These are phyloP conservation scores for Dryas octopetala DNA, from an alignment of 306 rosid species.

Conservation along the genomic window DNA sequence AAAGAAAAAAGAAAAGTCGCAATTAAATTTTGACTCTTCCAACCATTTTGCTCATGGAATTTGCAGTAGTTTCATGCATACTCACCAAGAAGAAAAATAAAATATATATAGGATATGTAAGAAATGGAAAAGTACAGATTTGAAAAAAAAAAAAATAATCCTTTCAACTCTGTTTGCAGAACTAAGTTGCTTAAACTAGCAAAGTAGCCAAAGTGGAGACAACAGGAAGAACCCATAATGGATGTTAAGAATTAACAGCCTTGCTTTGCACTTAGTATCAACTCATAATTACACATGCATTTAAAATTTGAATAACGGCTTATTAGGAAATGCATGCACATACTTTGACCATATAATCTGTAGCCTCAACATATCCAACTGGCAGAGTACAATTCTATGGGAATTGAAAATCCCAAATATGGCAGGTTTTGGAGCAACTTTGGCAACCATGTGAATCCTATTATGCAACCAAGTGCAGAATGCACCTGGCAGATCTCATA, in stretches of 20 bases:
- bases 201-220: background rate
- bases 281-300: slow-evolving; percentile 25
- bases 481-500: background rate
- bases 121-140: background rate
- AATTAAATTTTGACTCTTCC: too few relatives aligned
- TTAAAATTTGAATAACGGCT: slow-evolving; percentile 10
- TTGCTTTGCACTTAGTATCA: background rate
- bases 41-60: too few relatives aligned
- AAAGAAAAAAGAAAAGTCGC: too few relatives aligned
- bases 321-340: slow-evolving; percentile 20
- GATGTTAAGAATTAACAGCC: too few relatives aligned
- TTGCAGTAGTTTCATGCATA: too few relatives aligned
- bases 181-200: background rate
- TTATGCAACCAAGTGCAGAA: background rate
- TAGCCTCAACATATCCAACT: background rate
- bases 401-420: background rate
- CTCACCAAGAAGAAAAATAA: background rate
- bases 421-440: background rate
- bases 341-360: background rate
- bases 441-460: background rate
- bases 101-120: background rate
- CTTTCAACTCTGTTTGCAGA: background rate
- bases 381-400: background rate
- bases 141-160: background rate
- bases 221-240: background rate